phyloP scores from a whole-genome alignment of 306 rosid species.

The Mimosa pudica region DNA sequence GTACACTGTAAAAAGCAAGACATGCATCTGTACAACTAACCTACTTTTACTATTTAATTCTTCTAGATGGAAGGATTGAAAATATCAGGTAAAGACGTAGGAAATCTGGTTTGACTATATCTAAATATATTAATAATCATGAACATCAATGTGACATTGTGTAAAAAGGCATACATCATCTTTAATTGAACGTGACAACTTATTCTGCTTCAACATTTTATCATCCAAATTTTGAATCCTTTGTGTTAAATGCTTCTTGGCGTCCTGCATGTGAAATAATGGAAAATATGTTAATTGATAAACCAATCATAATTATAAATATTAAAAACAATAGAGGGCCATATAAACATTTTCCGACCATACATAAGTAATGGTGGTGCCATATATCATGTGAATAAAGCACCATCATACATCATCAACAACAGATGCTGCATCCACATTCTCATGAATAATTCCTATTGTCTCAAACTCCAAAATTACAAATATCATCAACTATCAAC shows the following conservation, averaged over 20 bases:
- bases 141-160: slow-evolving; percentile 1
- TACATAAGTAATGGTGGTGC: background rate
- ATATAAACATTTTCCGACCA: slow-evolving; percentile 13
- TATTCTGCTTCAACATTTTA: slow-evolving; percentile 81
- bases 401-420: slow-evolving; percentile 14
- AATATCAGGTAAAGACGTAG: slow-evolving; percentile 19
- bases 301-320: slow-evolving; percentile 9
- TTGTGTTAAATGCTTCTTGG: slow-evolving; percentile 95
- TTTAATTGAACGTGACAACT: slow-evolving; percentile 63
- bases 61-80: background rate
- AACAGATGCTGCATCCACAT: background rate
- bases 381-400: background rate
- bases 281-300: slow-evolving; percentile 10
- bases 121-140: slow-evolving; percentile 23
- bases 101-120: slow-evolving; percentile 16
- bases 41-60: background rate
- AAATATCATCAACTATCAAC: background rate
- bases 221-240: slow-evolving; percentile 87
- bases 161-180: slow-evolving; percentile 61
- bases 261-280: slow-evolving; percentile 61
- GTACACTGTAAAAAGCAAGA: slow-evolving; percentile 19
- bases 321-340: background rate
- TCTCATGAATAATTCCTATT: background rate
- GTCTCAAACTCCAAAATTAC: background rate
- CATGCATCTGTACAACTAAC: background rate